Conservation (phyloP, 345 rosid species). For the Linum trigynum region DNA sequence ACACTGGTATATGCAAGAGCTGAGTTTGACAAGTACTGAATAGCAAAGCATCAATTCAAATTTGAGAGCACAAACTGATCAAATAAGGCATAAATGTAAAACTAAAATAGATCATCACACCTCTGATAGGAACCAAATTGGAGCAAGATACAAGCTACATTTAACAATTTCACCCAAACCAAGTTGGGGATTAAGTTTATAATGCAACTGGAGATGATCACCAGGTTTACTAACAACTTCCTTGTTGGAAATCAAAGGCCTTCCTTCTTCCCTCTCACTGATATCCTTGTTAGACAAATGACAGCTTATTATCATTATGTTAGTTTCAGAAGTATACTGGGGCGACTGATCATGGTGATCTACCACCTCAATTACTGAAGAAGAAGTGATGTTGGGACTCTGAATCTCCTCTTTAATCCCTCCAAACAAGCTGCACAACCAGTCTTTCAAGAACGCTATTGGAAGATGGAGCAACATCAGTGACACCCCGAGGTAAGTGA, state of each 20-base stretch:
- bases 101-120: slow-evolving; percentile 20
- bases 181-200: slow-evolving; percentile 11
- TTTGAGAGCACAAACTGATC: no score
- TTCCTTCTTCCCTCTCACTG: slow-evolving; percentile 39
- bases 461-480: slow-evolving; percentile 58
- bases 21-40: slow-evolving; percentile 48
- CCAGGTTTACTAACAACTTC: slow-evolving; percentile 14
- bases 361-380: no score
- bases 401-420: no score
- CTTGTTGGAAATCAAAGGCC: slow-evolving; percentile 23
- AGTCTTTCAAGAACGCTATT: slow-evolving; percentile 33
- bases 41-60: no score
- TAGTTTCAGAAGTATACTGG: slow-evolving; percentile 20
- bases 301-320: slow-evolving; percentile 10
- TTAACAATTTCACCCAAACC: slow-evolving; percentile 34
- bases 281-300: slow-evolving; percentile 25
- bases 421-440: slow-evolving; percentile 24
- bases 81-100: no score
- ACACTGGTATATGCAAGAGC: slow-evolving; percentile 65
- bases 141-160: slow-evolving; percentile 46
- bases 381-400: no score
- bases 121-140: slow-evolving; percentile 63
- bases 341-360: no score
- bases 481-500: slow-evolving; percentile 55
- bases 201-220: slow-evolving; percentile 15